phyloP scores from a whole-genome alignment of 116 monocot genomes.

The Phalaenopsis hybrid region DNA sequence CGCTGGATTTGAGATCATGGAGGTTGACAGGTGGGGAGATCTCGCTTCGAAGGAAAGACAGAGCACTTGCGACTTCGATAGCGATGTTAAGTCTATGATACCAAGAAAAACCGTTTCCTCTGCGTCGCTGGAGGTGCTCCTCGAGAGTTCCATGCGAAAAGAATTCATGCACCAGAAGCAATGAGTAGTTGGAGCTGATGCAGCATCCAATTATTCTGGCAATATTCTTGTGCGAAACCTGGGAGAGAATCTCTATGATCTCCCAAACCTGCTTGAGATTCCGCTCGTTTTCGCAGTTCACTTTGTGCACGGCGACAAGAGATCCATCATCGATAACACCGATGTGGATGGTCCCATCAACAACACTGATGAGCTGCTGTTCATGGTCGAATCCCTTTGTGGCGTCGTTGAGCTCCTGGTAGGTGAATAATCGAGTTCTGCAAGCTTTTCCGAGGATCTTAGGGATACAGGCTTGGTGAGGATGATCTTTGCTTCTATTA shows the following conservation, averaged over 20 bases:
- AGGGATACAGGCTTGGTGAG: conserved; percentile 42
- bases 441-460: conserved; percentile 38
- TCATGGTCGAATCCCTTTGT: conserved; percentile 57
- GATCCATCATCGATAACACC: conserved; percentile 64
- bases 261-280: conserved; percentile 35
- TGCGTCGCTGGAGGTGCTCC: conserved; percentile 29
- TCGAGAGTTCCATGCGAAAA: conserved; percentile 39
- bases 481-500: conserved; percentile 25
- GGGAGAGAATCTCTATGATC: conserved; percentile 42
- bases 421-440: conserved; percentile 42
- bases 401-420: conserved; percentile 72
- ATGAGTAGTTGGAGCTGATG: conserved; percentile 26
- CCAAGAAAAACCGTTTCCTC: conserved; percentile 44
- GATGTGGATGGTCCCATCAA: conserved; percentile 36
- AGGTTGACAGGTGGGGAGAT: conserved; percentile 39
- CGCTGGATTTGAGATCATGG: conserved; percentile 46
- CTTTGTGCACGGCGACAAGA: conserved; percentile 55
- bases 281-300: conserved; percentile 35
- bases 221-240: conserved; percentile 55
- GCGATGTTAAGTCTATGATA: conserved; percentile 56
- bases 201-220: conserved; percentile 60
- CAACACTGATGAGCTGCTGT: conserved; percentile 22
- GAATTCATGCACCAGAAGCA: conserved; percentile 69
- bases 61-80: conserved; percentile 52
- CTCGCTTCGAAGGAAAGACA: conserved; percentile 51